These are phyloP conservation scores for Vigna radiata DNA, from an alignment of 306 rosid species.

Conservation along the genomic window DNA sequence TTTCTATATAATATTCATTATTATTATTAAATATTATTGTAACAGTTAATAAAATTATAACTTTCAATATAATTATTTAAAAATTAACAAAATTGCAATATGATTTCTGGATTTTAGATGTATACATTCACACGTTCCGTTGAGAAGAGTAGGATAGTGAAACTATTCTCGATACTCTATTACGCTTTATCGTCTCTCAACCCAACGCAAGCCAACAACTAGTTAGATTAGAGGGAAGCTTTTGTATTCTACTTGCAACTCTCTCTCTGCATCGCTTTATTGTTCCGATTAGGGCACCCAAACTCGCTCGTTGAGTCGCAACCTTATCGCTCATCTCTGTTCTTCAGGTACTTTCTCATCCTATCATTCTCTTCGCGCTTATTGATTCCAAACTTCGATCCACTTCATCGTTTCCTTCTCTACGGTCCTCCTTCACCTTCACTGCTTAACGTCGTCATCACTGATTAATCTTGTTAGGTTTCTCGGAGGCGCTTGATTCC, in stretches of 20 bases:
- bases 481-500: conserved; percentile 7
- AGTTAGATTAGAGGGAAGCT: neutral
- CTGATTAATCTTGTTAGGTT: neutral
- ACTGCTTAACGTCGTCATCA: neutral
- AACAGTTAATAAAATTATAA: too few relatives aligned
- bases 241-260: neutral
- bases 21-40: too few relatives aligned
- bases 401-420: conserved; percentile 1
- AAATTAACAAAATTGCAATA: too few relatives aligned
- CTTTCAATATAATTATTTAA: too few relatives aligned
- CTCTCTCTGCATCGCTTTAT: neutral
- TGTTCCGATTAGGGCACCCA: conserved; percentile 42
- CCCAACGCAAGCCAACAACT: conserved; percentile 4
- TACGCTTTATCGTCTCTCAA: neutral
- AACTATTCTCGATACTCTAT: neutral
- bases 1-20: too few relatives aligned
- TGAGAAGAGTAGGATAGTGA: neutral
- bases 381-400: conserved; percentile 37
- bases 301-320: conserved; percentile 43
- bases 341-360: conserved; percentile 46
- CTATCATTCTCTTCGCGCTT: neutral
- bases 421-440: conserved; percentile 13
- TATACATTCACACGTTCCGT: neutral
- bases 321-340: conserved; percentile 35
- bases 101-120: too few relatives aligned